Percentiles rank a stretch among this genome's conserved stretches.
Evolutionary conservation across 257 asterid species (phyloP).

Genomic region (Jacaranda mimosifolia): DNA sequence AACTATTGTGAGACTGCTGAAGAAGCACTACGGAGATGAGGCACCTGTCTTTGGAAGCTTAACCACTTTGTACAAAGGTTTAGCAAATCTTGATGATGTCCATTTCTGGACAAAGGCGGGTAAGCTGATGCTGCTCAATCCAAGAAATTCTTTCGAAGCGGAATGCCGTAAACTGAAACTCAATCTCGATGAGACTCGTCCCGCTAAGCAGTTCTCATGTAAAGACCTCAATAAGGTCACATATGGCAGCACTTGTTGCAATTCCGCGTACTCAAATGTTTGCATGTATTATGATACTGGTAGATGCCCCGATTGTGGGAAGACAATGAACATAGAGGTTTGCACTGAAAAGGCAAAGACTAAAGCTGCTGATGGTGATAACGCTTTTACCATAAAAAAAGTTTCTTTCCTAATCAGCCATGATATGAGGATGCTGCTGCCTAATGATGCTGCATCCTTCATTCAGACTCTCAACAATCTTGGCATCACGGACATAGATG

Average conservation of each 20-base stretch:
- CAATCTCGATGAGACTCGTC: neutral
- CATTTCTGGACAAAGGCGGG: neutral
- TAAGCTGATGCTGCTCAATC: slow-evolving; percentile 26
- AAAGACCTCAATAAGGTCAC: no score
- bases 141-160: neutral
- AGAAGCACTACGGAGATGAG: neutral
- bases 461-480: slow-evolving; percentile 5
- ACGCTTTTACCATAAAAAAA: slow-evolving; percentile 1
- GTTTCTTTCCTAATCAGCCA: slow-evolving; percentile 34
- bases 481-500: slow-evolving; percentile 22
- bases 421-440: slow-evolving; percentile 28
- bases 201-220: neutral
- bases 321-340: neutral
- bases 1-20: slow-evolving; percentile 8
- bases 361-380: neutral
- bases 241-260: neutral
- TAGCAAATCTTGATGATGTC: slow-evolving; percentile 1
- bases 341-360: neutral
- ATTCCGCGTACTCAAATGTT: neutral
- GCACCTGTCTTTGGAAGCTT: slow-evolving; percentile 35
- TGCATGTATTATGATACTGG: neutral
- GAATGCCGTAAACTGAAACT: neutral
- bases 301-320: slow-evolving; percentile 13
- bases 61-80: slow-evolving; percentile 28
- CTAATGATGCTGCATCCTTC: slow-evolving; percentile 1